Evolutionary conservation across 208 protist genomes (phyloP).

Genomic region (Wallacemonas rigidus): DNA sequence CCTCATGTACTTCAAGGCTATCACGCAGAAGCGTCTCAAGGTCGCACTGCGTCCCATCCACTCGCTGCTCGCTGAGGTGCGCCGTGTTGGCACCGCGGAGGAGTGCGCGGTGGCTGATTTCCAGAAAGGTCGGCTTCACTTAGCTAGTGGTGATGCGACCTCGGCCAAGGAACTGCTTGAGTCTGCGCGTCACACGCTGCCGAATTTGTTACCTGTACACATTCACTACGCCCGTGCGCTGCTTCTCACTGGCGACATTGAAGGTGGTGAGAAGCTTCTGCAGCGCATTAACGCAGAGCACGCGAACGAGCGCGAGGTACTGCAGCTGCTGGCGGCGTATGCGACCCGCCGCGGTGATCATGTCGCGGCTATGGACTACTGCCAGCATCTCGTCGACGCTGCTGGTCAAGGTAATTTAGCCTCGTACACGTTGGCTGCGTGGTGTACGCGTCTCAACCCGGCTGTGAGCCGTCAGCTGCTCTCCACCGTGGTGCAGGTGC

Average conservation of each 20-base stretch:
- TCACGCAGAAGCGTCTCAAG: constrained; percentile 42
- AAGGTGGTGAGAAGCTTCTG: constrained; percentile 58
- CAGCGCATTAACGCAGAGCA: constrained; percentile 53
- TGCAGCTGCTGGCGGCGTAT: constrained; percentile 74
- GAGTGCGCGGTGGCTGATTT: constrained; percentile 76
- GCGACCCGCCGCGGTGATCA: constrained; percentile 58
- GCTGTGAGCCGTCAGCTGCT: constrained; percentile 42
- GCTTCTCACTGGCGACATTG: constrained; percentile 42
- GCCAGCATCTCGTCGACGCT: constrained; percentile 54
- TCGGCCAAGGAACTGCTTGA: constrained; percentile 61
- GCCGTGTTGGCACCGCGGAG: constrained; percentile 40
- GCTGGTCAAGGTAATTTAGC: constrained; percentile 66
- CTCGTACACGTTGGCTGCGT: constrained; percentile 67
- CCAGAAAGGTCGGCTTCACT: constrained; percentile 72
- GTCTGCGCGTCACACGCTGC: constrained; percentile 55
- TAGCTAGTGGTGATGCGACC: constrained; percentile 57
- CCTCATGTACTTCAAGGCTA: constrained; percentile 79
- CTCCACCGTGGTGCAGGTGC: constrained; percentile 43
- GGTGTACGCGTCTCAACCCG: constrained; percentile 70
- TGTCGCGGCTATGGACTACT: constrained; percentile 66
- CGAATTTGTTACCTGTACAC: constrained; percentile 64
- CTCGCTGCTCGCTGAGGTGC: constrained; percentile 58
- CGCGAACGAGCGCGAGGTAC: constrained; percentile 77
- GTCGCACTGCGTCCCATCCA: constrained; percentile 36
- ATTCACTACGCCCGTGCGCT: constrained; percentile 80